Conservation (phyloP, 1,284 basidiomycete species). For the Ustilago cynodontis region DNA sequence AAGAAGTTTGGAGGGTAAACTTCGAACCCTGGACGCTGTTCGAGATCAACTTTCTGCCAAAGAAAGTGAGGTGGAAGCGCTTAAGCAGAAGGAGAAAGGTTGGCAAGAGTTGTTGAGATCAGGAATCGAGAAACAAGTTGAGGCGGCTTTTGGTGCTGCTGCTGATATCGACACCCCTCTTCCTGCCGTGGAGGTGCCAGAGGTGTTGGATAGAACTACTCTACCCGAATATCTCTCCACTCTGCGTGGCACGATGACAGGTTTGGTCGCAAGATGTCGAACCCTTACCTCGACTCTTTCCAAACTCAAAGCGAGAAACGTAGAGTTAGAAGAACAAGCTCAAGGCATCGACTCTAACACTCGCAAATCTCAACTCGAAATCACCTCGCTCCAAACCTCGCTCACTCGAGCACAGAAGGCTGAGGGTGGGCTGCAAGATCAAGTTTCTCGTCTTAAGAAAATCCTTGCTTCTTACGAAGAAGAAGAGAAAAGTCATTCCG, state of each 20-base stretch:
- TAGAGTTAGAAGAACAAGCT: slow-evolving; percentile 40
- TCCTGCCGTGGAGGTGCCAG: slow-evolving; percentile 19
- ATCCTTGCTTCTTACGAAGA: slow-evolving; percentile 55
- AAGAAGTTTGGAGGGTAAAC: slow-evolving; percentile 54
- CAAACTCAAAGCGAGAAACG: slow-evolving; percentile 44
- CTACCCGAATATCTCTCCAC: slow-evolving; percentile 53
- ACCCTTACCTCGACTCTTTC: slow-evolving; percentile 35
- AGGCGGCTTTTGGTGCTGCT: slow-evolving; percentile 47
- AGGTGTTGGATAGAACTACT: slow-evolving; percentile 31
- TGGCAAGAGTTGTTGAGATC: slow-evolving; percentile 40
- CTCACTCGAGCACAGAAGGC: slow-evolving; percentile 21
- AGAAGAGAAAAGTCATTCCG: slow-evolving; percentile 56
- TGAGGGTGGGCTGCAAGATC: slow-evolving; percentile 33
- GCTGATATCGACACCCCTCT: slow-evolving; percentile 29
- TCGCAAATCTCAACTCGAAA: slow-evolving; percentile 52
- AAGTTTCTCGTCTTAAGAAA: slow-evolving; percentile 48
- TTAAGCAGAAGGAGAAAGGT: slow-evolving; percentile 46
- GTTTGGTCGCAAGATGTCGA: slow-evolving; percentile 43
- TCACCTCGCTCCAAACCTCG: slow-evolving; percentile 59
- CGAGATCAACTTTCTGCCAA: slow-evolving; percentile 39
- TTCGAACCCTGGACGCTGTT: slow-evolving; percentile 49
- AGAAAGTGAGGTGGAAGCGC: slow-evolving; percentile 57
- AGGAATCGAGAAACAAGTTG: slow-evolving; percentile 21
- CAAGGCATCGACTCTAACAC: slow-evolving; percentile 53
- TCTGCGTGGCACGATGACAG: slow-evolving; percentile 52